Percentiles rank a stretch among this genome's conserved stretches.
Evolutionary conservation across 768 basidiomycete genomes (phyloP).

Genomic region (Termitomyces sp.): DNA sequence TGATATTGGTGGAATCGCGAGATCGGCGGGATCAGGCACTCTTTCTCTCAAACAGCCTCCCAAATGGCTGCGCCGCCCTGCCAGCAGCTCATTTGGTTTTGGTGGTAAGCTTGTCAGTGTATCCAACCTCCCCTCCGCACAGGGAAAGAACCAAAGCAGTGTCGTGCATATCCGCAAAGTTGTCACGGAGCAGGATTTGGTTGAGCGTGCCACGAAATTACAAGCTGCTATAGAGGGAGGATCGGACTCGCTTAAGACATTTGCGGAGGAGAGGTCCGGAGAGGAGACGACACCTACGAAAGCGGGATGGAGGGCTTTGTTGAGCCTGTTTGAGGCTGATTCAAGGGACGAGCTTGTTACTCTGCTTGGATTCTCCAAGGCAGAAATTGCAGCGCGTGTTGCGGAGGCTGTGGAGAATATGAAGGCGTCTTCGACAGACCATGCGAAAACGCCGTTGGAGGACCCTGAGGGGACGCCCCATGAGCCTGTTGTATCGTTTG

Average conservation of each 20-base stretch:
- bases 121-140: conserved; percentile 64
- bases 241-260: conserved; percentile 43
- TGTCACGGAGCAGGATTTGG: conserved; percentile 67
- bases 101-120: conserved; percentile 83
- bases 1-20: conserved; percentile 52
- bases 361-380: conserved; percentile 88
- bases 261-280: conserved; percentile 58
- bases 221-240: conserved; percentile 53
- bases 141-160: conserved; percentile 79
- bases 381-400: conserved; percentile 73
- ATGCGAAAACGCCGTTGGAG: conserved; percentile 26
- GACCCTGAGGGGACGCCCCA: conserved; percentile 43
- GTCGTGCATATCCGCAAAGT: conserved; percentile 76
- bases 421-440: conserved; percentile 37
- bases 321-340: conserved; percentile 83
- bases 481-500: conserved; percentile 81
- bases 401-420: conserved; percentile 77
- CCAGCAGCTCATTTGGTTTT: conserved; percentile 81
- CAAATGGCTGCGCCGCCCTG: conserved; percentile 89
- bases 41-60: conserved; percentile 92
- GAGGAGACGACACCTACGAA: conserved; percentile 25
- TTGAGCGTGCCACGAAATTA: conserved; percentile 68
- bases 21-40: conserved; percentile 43
- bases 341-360: conserved; percentile 88
- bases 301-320: conserved; percentile 83